These are phyloP conservation scores for Scleromitrula shiraiana DNA, from an alignment of 2,329 filamentous ascomycete species.

Conservation along the genomic window DNA sequence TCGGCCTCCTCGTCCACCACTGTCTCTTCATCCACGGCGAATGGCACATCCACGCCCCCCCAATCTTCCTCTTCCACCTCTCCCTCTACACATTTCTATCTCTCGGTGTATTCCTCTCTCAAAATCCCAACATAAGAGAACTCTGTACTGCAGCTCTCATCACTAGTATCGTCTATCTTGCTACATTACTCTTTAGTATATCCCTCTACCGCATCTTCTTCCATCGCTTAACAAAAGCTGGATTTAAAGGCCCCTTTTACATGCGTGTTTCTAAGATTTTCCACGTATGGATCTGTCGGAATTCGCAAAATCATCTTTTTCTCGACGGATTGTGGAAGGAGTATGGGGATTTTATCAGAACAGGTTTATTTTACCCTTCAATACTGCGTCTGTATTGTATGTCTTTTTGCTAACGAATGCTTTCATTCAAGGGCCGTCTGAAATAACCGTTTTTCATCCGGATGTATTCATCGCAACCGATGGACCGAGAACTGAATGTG, in stretches of 20 bases:
- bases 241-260: neutral
- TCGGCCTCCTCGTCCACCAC: neutral
- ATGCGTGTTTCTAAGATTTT: neutral
- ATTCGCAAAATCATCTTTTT: neutral
- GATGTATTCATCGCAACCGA: neutral
- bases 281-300: neutral
- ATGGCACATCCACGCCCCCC: slow-evolving; percentile 1
- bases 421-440: neutral
- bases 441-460: neutral
- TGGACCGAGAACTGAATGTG: neutral
- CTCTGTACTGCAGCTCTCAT: neutral
- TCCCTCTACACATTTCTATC: neutral
- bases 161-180: neutral
- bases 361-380: neutral
- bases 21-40: neutral
- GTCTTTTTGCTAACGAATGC: neutral
- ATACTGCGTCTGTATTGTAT: neutral
- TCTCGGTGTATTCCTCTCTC: neutral
- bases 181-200: neutral
- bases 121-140: neutral
- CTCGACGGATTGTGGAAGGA: neutral
- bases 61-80: neutral
- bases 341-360: neutral
- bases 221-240: neutral
- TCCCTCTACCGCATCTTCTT: neutral